phyloP scores from a whole-genome alignment of 495 filamentous ascomycete genomes.

The Penicillium bialowiezense region DNA sequence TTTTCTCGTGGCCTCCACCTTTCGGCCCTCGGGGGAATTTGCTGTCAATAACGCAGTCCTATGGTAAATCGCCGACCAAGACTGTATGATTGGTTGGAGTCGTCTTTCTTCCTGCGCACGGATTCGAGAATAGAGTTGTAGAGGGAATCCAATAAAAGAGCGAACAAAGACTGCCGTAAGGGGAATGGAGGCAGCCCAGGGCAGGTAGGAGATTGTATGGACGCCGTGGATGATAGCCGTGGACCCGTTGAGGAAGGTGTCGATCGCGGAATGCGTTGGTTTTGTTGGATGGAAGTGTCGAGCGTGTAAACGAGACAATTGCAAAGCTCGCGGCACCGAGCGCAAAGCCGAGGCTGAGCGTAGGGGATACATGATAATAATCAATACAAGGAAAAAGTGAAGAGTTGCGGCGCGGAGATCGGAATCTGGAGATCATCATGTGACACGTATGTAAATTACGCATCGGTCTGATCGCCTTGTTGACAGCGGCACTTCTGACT shows the following conservation, averaged over 20 bases:
- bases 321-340: slow-evolving; percentile 4
- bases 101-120: slow-evolving; percentile 38
- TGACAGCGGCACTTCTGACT: slow-evolving; percentile 12
- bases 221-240: slow-evolving; percentile 57
- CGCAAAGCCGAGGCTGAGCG: slow-evolving; percentile 11
- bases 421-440: slow-evolving; percentile 16
- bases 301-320: slow-evolving; percentile 19
- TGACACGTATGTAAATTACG: slow-evolving; percentile 26
- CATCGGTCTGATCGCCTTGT: slow-evolving; percentile 20
- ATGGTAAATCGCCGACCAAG: slow-evolving; percentile 41
- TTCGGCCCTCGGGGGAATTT: background rate
- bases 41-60: slow-evolving; percentile 5
- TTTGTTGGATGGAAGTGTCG: slow-evolving; percentile 48
- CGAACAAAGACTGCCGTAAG: slow-evolving; percentile 64
- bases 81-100: slow-evolving; percentile 49
- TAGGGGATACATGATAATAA: slow-evolving; percentile 16
- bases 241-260: slow-evolving; percentile 47
- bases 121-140: slow-evolving; percentile 51
- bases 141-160: slow-evolving; percentile 54
- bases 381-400: background rate
- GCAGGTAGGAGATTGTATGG: slow-evolving; percentile 56
- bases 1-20: background rate
- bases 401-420: background rate
- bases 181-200: slow-evolving; percentile 72
- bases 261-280: slow-evolving; percentile 32